These are phyloP conservation scores for Aspergillus uvarum DNA, from an alignment of 2,329 filamentous ascomycete genomes.

Conservation along the genomic window DNA sequence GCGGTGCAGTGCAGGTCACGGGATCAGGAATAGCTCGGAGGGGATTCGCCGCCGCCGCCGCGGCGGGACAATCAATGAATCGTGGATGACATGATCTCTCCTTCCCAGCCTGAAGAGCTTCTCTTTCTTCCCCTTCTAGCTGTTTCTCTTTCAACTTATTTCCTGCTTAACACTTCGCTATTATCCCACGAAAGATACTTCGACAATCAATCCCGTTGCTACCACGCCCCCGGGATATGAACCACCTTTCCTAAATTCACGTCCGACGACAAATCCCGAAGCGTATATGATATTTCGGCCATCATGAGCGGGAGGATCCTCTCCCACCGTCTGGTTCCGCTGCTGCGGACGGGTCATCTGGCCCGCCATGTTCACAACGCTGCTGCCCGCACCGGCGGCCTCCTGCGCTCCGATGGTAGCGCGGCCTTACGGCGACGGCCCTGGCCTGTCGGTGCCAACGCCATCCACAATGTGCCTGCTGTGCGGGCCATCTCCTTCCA, in stretches of 20 bases:
- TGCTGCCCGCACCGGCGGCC: constrained; percentile 63
- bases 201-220: no score
- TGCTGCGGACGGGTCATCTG: constrained; percentile 61
- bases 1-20: constrained; percentile 32
- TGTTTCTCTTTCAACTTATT: background rate
- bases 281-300: constrained; percentile 40
- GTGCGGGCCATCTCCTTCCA: constrained; percentile 66
- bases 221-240: constrained; percentile 18
- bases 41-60: background rate
- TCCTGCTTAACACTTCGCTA: background rate
- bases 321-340: constrained; percentile 68
- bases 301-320: constrained; percentile 73
- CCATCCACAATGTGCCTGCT: constrained; percentile 75
- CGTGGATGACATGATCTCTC: constrained; percentile 6
- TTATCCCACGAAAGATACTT: background rate
- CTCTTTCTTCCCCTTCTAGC: background rate
- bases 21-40: constrained; percentile 3
- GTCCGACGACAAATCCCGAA: constrained; percentile 13
- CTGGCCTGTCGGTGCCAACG: constrained; percentile 75
- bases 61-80: background rate
- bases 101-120: background rate
- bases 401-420: constrained; percentile 65
- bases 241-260: background rate
- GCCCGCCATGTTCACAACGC: constrained; percentile 64
- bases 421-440: constrained; percentile 62